Evolutionary conservation across 2,329 filamentous ascomycete genomes (phyloP), one percentile per base, ranked within the genome.

Genomic region (Xylariaceae sp.): DNA sequence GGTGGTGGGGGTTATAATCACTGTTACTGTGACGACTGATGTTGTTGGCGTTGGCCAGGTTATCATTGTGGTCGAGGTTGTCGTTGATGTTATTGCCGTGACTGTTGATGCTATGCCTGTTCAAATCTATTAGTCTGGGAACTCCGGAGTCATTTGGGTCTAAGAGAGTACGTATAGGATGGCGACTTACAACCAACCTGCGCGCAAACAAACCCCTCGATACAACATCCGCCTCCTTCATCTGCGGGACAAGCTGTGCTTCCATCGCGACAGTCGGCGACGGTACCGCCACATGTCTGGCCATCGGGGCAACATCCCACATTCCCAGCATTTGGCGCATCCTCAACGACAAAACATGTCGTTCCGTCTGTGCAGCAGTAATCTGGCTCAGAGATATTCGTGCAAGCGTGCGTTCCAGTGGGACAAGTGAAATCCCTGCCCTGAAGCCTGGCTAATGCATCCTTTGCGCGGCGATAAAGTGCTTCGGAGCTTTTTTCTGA

Each of bases 301-400:
- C 87, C 88, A 34, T 74, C 64, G 0, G 87, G 86, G 70, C 89
- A 94, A 69, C 89, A 94, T 3, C 88, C 89, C 2, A 93, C 83
- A 42, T 82, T 80, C 7, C 87, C 87, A 28, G 86, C 73, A 0
- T 63, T 57, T 6, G 79, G 80, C 6, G 80, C 79, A 66, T 88
- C 82, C 31, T 76, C 67, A 5, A 90, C 82, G 19, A 72, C 69
- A 43, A 87, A 83, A 66, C 89, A 94, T 7, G 77, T 81, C 59
- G 87, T 83, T 14, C 76, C 79, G n/a, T 75, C 74, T 18, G 77
- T 73, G 67, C 89, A 94, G 73, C 89, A 94, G 68, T 86, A 87
- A 68, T 90, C 81, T 1, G 87, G 81, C 42, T 81, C 79, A 7
- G 80, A 81, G 60, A 90, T 86, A 16, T 71, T 71, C 14, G 76